phyloP scores from a whole-genome alignment of 164 flowering plant species.

The Magnolia sinica region DNA sequence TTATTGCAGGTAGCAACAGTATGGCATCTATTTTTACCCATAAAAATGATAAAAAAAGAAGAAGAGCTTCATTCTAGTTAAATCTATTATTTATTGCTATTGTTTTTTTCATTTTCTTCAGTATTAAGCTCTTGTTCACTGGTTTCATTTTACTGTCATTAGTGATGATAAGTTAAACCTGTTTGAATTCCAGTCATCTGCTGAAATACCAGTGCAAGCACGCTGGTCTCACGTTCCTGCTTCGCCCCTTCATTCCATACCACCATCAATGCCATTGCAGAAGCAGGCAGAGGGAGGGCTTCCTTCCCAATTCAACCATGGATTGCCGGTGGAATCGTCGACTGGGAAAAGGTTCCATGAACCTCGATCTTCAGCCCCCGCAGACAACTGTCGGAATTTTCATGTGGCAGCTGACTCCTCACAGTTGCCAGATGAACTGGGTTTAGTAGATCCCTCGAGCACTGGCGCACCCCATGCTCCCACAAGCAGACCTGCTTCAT shows the following conservation, averaged over 20 bases:
- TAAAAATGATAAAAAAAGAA: too few relatives aligned
- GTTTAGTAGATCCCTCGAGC: conserved; percentile 43
- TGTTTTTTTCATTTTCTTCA: background rate
- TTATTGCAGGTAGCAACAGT: too few relatives aligned
- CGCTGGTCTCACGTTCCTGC: conserved; percentile 73
- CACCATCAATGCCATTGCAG: conserved; percentile 55
- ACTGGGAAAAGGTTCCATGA: conserved; percentile 43
- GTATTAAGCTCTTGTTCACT: too few relatives aligned
- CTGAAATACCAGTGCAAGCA: conserved; percentile 64
- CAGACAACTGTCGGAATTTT: conserved; percentile 33
- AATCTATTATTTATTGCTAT: background rate
- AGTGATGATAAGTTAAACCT: conserved; percentile 7
- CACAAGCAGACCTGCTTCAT: conserved; percentile 17
- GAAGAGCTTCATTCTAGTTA: background rate
- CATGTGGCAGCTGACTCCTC: conserved; percentile 29
- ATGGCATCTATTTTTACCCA: background rate
- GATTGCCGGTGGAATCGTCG: conserved; percentile 38
- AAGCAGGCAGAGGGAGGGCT: conserved; percentile 47
- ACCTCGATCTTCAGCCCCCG: conserved; percentile 36
- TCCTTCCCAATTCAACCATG: conserved; percentile 50
- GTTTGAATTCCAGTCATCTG: conserved; percentile 42
- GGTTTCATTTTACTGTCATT: background rate
- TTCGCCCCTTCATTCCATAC: conserved; percentile 48
- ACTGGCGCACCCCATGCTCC: conserved; percentile 20
- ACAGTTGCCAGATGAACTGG: conserved; percentile 61